Evolutionary conservation across 345 rosid genomes (phyloP), one percentile per base, ranked within the genome.

Genomic region (Raphanus raphanistrum): DNA sequence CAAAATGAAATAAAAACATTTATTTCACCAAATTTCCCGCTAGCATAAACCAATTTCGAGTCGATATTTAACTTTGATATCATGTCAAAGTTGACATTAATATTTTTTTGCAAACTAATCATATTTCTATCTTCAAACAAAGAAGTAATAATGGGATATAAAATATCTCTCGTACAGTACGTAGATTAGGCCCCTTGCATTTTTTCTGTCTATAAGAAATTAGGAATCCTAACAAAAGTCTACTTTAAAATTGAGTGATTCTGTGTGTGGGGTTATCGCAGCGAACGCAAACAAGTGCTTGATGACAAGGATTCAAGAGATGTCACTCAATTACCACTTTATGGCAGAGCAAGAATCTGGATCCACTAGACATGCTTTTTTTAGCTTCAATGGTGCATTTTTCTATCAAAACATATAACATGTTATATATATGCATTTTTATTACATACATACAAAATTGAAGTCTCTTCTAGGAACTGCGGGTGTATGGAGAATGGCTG

Each of bases 401-500:
- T 1, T 4, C 2, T 57, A 78, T 41, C 9, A 50, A 48, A 11
- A 12, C 9, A 41, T 58, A 15, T 21, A 16, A 8, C 2, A 5
- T 10, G 12, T 45, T 45, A 5, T 8, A 52, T 52, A 25, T 15
- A 50, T 1, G 58, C 58, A 1, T 52, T 52, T 48, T 12, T 12
- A 4, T 16, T 31, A 57, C 5, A 12, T 17, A 32, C 10, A 45
- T 45, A 12, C 52, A 12, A 60, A 3, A 2, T 76, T 45, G 10
- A 7, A 4, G 16, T 48, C 21, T 76, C 4, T 69, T 27, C 12
- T 68, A 94, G 99, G 99, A 73, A 95, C 99, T 26, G 99, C 98
- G 43, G 99, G 99, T 12, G 89, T 92, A 16, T 92, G 99, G 98
- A 88, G 99, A 82, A 90, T 92, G 64, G 90, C 88, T 0, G 97